These are phyloP conservation scores for Phytopythium montanum DNA, from an alignment of 352 stramenopile species.

Conservation along the genomic window DNA sequence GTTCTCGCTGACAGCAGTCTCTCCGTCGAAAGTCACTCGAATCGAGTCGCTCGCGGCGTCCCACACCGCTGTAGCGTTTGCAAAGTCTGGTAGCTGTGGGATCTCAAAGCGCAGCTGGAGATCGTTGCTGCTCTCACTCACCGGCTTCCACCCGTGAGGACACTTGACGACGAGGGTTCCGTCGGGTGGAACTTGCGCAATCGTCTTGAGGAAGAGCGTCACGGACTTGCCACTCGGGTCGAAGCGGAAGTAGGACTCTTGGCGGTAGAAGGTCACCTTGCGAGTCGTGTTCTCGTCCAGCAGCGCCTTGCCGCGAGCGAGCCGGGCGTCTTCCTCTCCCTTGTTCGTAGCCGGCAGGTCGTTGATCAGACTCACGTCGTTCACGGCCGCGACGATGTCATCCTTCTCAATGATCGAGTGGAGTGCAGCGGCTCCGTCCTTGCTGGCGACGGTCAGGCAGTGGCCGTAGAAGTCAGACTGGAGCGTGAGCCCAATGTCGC, in stretches of 20 bases:
- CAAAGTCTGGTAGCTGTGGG: conserved; percentile 27
- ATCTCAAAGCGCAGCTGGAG: conserved; percentile 26
- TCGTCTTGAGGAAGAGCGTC: conserved; percentile 30
- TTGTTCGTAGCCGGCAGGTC: conserved; percentile 21
- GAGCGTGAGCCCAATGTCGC: conserved; percentile 34
- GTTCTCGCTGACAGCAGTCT: conserved; percentile 24
- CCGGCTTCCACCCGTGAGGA: conserved; percentile 26
- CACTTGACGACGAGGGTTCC: conserved; percentile 31
- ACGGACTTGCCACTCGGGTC: conserved; percentile 19
- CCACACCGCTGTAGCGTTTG: conserved; percentile 26
- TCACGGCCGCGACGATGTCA: conserved; percentile 51
- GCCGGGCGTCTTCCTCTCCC: conserved; percentile 28
- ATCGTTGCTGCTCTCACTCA: conserved; percentile 6
- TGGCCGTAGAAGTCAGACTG: conserved; percentile 59
- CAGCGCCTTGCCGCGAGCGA: conserved; percentile 20
- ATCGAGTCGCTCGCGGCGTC: conserved; percentile 17
- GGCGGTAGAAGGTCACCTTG: conserved; percentile 41
- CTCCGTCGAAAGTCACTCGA: conserved; percentile 29
- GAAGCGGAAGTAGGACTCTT: conserved; percentile 54
- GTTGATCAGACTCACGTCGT: conserved; percentile 21
- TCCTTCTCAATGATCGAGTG: conserved; percentile 44
- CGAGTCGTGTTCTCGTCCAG: conserved; percentile 22
- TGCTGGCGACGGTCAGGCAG: conserved; percentile 38
- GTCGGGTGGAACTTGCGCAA: conserved; percentile 27
- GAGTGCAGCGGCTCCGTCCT: conserved; percentile 28